Conservation (phyloP, 2,329 filamentous ascomycete species). For the Microcyclosporella mali region DNA sequence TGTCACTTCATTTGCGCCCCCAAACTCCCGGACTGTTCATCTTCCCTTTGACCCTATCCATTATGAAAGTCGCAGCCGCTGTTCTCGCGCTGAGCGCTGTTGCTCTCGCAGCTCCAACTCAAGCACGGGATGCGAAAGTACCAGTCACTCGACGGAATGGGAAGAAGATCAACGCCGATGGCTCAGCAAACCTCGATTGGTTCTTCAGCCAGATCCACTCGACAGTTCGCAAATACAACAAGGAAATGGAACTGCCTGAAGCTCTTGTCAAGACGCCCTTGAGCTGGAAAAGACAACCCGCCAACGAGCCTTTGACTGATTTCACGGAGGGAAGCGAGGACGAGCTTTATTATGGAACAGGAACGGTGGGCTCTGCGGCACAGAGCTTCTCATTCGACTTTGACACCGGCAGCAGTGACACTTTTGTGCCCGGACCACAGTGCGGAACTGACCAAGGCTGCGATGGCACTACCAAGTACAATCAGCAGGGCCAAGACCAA, state of each 20-base stretch:
- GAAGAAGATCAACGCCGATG: constrained; percentile 10
- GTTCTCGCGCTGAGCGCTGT: constrained; percentile 15
- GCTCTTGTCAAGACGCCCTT: constrained; percentile 7
- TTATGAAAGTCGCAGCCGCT: constrained; percentile 14
- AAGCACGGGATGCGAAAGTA: constrained; percentile 6
- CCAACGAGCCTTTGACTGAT: constrained; percentile 16
- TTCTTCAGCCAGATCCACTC: constrained; percentile 12
- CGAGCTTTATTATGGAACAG: constrained; percentile 12
- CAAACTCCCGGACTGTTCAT: too few species aligned
- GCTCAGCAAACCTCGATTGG: constrained; percentile 12
- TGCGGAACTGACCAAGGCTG: constrained; percentile 20
- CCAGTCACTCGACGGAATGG: constrained; percentile 7
- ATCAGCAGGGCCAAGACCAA: constrained; percentile 17
- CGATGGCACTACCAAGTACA: constrained; percentile 17
- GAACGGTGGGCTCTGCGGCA: constrained; percentile 10
- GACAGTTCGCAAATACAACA: constrained; percentile 16
- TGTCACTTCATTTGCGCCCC: too few species aligned
- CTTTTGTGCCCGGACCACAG: constrained; percentile 20
- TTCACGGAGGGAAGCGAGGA: neutral
- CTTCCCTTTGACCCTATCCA: too few species aligned
- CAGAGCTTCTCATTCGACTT: constrained; percentile 22
- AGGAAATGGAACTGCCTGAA: constrained; percentile 10
- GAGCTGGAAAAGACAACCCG: constrained; percentile 11
- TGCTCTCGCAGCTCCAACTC: constrained; percentile 17
- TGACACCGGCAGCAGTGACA: constrained; percentile 22